Evolutionary conservation across 73 alveolate genomes (phyloP), one percentile per base, ranked within the genome.

Genomic region (Paramecium pentaurelia): DNA sequence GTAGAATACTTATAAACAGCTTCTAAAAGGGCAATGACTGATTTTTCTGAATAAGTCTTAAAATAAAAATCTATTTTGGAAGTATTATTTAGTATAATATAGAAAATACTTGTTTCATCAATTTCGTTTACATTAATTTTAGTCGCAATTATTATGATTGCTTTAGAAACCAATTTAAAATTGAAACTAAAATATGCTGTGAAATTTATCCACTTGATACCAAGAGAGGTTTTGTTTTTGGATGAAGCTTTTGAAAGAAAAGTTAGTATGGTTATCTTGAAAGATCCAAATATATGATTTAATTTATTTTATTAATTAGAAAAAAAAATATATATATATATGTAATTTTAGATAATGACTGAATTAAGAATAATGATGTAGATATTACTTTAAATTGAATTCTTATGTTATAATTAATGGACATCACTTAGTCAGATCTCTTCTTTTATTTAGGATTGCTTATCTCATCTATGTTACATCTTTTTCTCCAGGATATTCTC

Each of bases 401-500:
- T 4, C 60, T 49, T 25, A 54, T 54, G 20, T 54, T 54, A 54
- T 54, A 54, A n/a, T 54, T 40, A 54, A 18, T 54, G 25, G 32
- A 18, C 70, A 30, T 73, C 87, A 73, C 38, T 87, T 87, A 64
- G 89, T 40, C 86, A 87, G 71, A 87, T 87, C 89, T 5, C 58
- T 58, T 60, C 86, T 87, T 68, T 87, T 87, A 87, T 87, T 87
- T 18, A 87, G 75, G 30, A 87, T 87, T 8, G 93, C 64, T 68
- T 87, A 73, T 32, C 86, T 59, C 93, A 87, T 87, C 34, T 59
- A 68, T 36, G 88, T 87, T 11, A 87, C 93, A 54, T 87, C 93
- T 77, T 87, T 87, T 20, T 54, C 38, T 60, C 93, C 93, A 40
- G 93, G 93, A 87, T 87, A 87, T 87, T 87, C 93, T n/a, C 93